Evolutionary conservation across 768 basidiomycete genomes (phyloP).

Genomic region (Nidularia pulvinata): DNA sequence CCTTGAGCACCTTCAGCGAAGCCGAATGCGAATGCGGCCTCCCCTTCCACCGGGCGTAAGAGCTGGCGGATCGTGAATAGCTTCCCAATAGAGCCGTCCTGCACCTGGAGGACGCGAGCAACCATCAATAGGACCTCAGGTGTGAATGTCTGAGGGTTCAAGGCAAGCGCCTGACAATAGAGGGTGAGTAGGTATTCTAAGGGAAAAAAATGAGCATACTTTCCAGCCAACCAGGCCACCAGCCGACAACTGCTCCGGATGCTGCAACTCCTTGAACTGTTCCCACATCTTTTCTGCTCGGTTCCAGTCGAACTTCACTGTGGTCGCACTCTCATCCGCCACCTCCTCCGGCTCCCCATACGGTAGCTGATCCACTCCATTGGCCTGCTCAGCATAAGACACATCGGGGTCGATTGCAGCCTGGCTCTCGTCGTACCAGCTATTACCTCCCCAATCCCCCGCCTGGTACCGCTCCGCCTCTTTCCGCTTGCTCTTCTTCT

Average conservation of each 20-base stretch:
- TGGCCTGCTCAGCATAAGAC: constrained; percentile 8
- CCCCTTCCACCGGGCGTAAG: constrained; percentile 9
- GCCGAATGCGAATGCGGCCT: constrained; percentile 18
- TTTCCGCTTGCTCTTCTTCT: constrained; percentile 18
- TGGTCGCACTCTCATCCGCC: not conserved
- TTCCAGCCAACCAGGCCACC: constrained; percentile 47
- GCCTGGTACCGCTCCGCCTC: constrained; percentile 6
- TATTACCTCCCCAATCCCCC: constrained; percentile 1
- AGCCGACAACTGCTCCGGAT: constrained; percentile 17
- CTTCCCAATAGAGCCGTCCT: constrained; percentile 1
- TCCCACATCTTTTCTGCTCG: constrained; percentile 29
- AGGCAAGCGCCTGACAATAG: constrained; percentile 46
- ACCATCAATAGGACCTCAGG: constrained; percentile 58
- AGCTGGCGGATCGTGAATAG: constrained; percentile 9
- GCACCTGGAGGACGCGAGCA: constrained; percentile 29
- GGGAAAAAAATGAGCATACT: constrained; percentile 23
- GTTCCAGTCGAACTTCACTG: constrained; percentile 31
- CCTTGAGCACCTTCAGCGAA: constrained; percentile 5
- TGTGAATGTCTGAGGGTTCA: constrained; percentile 57
- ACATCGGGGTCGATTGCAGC: constrained; percentile 7
- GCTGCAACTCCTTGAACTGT: constrained; percentile 13
- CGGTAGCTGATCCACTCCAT: constrained; percentile 7
- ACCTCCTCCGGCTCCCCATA: constrained; percentile 16
- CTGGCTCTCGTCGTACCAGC: constrained; percentile 1
- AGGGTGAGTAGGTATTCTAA: not conserved